Evolutionary conservation across 2,329 filamentous ascomycete genomes (phyloP).

Genomic region (Penicillium capsulatum): DNA sequence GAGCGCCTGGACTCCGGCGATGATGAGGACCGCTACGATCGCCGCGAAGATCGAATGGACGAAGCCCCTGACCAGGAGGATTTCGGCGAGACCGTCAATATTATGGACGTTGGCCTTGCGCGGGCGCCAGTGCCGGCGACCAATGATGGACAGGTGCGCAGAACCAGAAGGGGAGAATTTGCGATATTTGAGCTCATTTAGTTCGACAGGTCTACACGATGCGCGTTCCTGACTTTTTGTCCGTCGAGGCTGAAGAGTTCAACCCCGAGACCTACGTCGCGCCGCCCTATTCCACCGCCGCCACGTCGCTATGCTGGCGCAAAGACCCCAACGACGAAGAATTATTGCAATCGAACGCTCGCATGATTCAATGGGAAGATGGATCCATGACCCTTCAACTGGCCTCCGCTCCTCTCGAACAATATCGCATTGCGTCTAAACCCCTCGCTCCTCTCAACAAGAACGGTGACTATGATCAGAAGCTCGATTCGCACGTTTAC

Average conservation of each 20-base stretch:
- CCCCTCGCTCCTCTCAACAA: constrained; percentile 55
- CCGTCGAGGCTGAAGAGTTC: constrained; percentile 59
- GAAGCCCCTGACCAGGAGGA: constrained; percentile 39
- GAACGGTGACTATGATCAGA: constrained; percentile 49
- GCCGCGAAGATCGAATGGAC: constrained; percentile 46
- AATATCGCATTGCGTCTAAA: constrained; percentile 58
- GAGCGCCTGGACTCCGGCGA: constrained; percentile 62
- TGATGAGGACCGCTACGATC: constrained; percentile 55
- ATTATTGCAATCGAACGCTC: constrained; percentile 61
- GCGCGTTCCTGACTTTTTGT: constrained; percentile 60
- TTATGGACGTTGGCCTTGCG: constrained; percentile 55
- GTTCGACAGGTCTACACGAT: constrained; percentile 54
- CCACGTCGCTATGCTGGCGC: constrained; percentile 63
- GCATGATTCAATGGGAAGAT: constrained; percentile 63
- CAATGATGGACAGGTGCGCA: constrained; percentile 38
- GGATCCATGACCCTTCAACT: constrained; percentile 63
- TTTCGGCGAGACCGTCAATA: constrained; percentile 47
- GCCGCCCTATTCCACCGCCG: constrained; percentile 60
- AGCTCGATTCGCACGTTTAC: constrained; percentile 61
- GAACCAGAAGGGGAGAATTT: background rate
- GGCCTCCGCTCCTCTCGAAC: constrained; percentile 57
- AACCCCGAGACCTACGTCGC: constrained; percentile 58
- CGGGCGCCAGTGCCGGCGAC: constrained; percentile 56
- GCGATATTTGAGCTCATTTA: constrained; percentile 6
- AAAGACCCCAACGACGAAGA: constrained; percentile 56